These are phyloP conservation scores for Sporothrix pseudoabietina DNA, from an alignment of 2,329 filamentous ascomycete genomes.

Conservation along the genomic window DNA sequence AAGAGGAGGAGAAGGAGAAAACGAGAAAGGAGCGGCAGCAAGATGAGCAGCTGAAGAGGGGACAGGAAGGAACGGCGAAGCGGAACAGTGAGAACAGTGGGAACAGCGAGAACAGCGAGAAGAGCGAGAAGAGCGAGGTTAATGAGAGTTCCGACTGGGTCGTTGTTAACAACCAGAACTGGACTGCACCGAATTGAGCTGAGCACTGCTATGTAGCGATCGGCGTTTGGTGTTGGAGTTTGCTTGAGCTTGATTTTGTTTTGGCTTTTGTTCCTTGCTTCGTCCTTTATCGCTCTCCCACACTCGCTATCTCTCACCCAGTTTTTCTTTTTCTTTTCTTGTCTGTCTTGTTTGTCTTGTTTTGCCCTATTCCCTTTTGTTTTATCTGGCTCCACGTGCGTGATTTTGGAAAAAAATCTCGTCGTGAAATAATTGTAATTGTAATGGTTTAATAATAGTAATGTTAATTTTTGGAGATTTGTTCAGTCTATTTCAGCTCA, in stretches of 20 bases:
- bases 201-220: not conserved
- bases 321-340: not conserved
- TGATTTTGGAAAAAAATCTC: not conserved
- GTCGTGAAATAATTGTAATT: not conserved
- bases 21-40: no score
- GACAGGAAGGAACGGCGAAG: no score
- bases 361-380: not conserved
- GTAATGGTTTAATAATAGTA: not conserved
- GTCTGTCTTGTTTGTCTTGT: not conserved
- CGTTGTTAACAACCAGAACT: not conserved
- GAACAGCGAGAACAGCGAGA: no score
- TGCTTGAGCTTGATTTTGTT: not conserved
- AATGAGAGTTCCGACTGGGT: not conserved
- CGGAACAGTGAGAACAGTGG: no score
- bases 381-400: not conserved
- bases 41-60: no score
- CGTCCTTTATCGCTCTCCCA: not conserved
- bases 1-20: not conserved
- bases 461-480: not conserved
- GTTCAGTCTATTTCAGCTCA: not conserved
- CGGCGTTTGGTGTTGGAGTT: not conserved
- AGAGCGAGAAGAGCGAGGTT: no score
- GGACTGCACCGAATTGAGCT: not conserved
- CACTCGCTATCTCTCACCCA: no score
- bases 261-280: not conserved